Conservation (phyloP, 164 flowering plant species). For the Malania oleifera region DNA sequence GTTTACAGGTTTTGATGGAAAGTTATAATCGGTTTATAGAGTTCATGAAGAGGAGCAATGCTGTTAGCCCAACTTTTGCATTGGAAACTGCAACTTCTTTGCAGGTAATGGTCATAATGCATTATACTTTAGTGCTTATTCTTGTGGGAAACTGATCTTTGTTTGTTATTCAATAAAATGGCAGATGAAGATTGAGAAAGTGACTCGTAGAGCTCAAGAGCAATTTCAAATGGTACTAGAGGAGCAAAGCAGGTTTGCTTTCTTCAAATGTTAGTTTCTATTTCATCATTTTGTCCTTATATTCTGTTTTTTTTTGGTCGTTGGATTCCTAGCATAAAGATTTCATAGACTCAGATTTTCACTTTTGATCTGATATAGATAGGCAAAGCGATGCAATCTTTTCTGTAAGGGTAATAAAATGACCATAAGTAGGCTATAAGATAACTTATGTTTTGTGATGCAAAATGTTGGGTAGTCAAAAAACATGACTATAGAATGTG, state of each 20-base stretch:
- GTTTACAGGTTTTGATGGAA: constrained; percentile 68
- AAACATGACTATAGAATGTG: too few relatives aligned
- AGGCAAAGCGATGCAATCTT: too few relatives aligned
- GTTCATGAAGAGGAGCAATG: constrained; percentile 80
- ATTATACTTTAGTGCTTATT: not conserved
- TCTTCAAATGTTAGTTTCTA: not conserved
- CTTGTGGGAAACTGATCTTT: not conserved
- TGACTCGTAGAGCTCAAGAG: constrained; percentile 95
- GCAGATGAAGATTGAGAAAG: constrained; percentile 91
- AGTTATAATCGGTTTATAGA: constrained; percentile 78
- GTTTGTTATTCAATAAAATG: constrained; percentile 6
- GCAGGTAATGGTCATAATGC: constrained; percentile 55
- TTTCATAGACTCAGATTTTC: too few relatives aligned
- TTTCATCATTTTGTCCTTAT: not conserved
- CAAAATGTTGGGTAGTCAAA: too few relatives aligned
- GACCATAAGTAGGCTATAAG: too few relatives aligned
- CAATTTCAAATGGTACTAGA: constrained; percentile 94
- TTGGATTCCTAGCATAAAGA: not conserved
- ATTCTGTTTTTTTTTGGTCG: not conserved
- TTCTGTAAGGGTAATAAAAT: too few relatives aligned
- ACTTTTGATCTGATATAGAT: too few relatives aligned
- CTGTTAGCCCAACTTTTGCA: constrained; percentile 91
- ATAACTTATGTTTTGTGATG: too few relatives aligned
- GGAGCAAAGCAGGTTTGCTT: constrained; percentile 84
- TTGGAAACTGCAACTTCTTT: constrained; percentile 92